These are phyloP conservation scores for Brassica nigra DNA, from an alignment of 345 rosid genomes.

Conservation along the genomic window DNA sequence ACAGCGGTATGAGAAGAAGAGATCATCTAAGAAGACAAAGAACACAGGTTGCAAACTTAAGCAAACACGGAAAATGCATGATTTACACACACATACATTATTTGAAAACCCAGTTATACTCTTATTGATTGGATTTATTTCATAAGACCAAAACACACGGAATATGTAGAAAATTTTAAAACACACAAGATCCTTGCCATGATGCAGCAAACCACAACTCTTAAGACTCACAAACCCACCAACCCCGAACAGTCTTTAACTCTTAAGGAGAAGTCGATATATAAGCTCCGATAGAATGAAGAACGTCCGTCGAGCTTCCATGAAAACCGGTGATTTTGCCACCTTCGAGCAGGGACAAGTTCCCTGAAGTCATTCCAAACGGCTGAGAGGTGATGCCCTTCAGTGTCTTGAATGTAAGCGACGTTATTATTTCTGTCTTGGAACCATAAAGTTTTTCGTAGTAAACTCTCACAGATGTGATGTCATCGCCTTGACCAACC, in stretches of 20 bases:
- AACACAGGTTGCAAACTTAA: too few relatives aligned
- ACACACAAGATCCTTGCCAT: not conserved
- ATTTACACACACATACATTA: not conserved
- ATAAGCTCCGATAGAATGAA: slow-evolving; percentile 27
- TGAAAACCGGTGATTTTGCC: slow-evolving; percentile 22
- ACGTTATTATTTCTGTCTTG: not conserved
- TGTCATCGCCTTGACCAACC: not conserved
- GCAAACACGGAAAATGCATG: too few relatives aligned
- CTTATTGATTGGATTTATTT: not conserved
- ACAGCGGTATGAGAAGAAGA: too few relatives aligned
- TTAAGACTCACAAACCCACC: not conserved
- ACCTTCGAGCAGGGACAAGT: not conserved
- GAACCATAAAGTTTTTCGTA: not conserved
- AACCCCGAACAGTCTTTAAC: not conserved
- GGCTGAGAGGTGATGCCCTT: slow-evolving; percentile 1
- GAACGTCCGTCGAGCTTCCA: slow-evolving; percentile 10
- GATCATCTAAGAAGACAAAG: too few relatives aligned
- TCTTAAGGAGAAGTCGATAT: not conserved
- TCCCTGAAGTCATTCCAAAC: not conserved
- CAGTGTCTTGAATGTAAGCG: not conserved
- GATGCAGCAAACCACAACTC: not conserved
- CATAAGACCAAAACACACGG: not conserved
- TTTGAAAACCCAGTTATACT: not conserved
- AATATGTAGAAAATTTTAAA: not conserved
- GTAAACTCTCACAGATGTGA: not conserved